phyloP scores from a whole-genome alignment of 148 eudicot genomes.

The Vaccinium darrowii region DNA sequence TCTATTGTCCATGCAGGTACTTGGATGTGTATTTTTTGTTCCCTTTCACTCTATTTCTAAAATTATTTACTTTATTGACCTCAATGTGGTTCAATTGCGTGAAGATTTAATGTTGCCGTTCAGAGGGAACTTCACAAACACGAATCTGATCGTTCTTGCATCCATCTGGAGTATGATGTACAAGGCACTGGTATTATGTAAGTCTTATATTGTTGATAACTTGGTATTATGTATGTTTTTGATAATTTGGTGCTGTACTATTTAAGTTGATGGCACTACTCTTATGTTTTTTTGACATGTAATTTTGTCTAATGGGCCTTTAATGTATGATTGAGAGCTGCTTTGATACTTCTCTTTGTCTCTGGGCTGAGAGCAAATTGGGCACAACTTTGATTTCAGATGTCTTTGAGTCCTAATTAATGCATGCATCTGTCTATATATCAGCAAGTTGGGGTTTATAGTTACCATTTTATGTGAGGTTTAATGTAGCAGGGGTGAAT shows the following conservation, averaged over 20 bases:
- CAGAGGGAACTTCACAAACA: slow-evolving; percentile 77
- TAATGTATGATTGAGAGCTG: background rate
- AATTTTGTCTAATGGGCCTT: background rate
- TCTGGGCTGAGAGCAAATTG: background rate
- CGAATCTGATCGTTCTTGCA: slow-evolving; percentile 89
- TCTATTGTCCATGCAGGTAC: slow-evolving; percentile 97
- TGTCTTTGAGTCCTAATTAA: too few species aligned
- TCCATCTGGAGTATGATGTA: slow-evolving; percentile 82
- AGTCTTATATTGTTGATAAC: background rate
- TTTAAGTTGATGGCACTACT: slow-evolving; percentile 36
- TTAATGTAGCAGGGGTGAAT: background rate
- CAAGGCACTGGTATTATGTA: slow-evolving; percentile 50
- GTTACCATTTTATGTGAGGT: background rate
- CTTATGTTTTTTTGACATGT: background rate
- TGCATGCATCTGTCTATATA: too few species aligned
- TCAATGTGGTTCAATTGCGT: too few species aligned
- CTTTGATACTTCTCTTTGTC: background rate
- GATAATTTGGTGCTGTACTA: slow-evolving; percentile 22
- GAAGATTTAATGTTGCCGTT: slow-evolving; percentile 70
- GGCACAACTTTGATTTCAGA: background rate
- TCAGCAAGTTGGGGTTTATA: too few species aligned
- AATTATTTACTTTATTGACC: slow-evolving; percentile 17
- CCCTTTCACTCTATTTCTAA: slow-evolving; percentile 2
- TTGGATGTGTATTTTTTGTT: background rate
- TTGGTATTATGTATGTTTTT: slow-evolving; percentile 25